phyloP scores from a whole-genome alignment of 2,329 filamentous ascomycete genomes.

The Aspergillus tubingensis region DNA sequence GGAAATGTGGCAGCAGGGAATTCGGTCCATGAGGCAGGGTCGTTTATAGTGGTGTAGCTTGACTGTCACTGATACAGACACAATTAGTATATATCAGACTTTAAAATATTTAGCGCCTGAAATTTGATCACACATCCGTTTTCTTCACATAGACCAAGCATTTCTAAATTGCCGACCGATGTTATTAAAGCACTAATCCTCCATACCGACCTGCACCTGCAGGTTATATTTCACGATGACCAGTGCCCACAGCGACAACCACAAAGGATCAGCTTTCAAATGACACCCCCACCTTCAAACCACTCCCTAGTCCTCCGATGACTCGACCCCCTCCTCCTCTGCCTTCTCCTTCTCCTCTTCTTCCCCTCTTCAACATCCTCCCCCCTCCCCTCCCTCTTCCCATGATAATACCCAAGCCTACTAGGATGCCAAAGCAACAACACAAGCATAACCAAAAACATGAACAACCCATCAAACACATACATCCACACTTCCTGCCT shows the following conservation, averaged over 20 bases:
- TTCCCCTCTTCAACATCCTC: too few species aligned
- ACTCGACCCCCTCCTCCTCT: background rate
- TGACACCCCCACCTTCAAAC: background rate
- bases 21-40: background rate
- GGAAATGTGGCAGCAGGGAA: constrained; percentile 9
- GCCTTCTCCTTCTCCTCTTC: background rate
- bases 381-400: background rate
- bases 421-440: background rate
- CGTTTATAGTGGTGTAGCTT: background rate
- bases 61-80: too few species aligned
- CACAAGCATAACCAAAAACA: background rate
- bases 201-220: too few species aligned
- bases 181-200: too few species aligned
- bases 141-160: too few species aligned
- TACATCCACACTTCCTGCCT: constrained; percentile 1
- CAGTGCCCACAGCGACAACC: too few species aligned
- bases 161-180: too few species aligned
- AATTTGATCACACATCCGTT: too few species aligned
- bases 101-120: too few species aligned
- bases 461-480: background rate
- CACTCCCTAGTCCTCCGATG: too few species aligned
- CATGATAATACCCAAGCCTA: background rate
- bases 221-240: too few species aligned
- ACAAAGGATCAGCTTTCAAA: background rate
- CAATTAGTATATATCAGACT: too few species aligned